Evolutionary conservation across 2,329 filamentous ascomycete species (phyloP).

Genomic region (Colletotrichum spinosum): DNA sequence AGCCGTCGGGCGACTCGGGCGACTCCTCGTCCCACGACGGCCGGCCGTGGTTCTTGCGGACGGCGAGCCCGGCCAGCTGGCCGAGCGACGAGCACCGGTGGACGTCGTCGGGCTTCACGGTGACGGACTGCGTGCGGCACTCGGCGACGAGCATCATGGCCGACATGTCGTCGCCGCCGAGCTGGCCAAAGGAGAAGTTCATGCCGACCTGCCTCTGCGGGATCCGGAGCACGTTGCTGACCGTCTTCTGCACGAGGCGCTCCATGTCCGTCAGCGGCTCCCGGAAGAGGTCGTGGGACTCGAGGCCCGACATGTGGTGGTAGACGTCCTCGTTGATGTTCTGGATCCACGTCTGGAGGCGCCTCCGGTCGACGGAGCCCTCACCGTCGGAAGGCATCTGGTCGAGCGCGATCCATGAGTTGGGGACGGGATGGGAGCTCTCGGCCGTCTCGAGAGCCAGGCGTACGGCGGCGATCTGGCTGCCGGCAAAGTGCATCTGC

Average conservation of each 20-base stretch:
- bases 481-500: conserved; percentile 54
- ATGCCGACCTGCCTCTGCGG: conserved; percentile 54
- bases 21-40: conserved; percentile 47
- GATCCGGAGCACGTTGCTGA: conserved; percentile 52
- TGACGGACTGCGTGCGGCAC: conserved; percentile 53
- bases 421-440: conserved; percentile 50
- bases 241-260: conserved; percentile 51
- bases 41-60: conserved; percentile 44
- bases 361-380: conserved; percentile 55
- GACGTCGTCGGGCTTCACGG: conserved; percentile 50
- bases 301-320: conserved; percentile 57
- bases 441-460: conserved; percentile 44
- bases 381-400: conserved; percentile 56
- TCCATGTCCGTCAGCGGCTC: conserved; percentile 53
- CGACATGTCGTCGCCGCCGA: conserved; percentile 54
- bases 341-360: conserved; percentile 65
- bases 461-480: conserved; percentile 54
- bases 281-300: conserved; percentile 49
- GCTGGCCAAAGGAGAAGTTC: conserved; percentile 53
- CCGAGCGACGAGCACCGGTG: conserved; percentile 51
- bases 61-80: conserved; percentile 52
- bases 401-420: conserved; percentile 61
- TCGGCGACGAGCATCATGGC: conserved; percentile 53
- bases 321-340: conserved; percentile 61
- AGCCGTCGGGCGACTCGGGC: conserved; percentile 47